Evolutionary conservation across 2,329 filamentous ascomycete genomes (phyloP).

Genomic region (Aspergillus tanneri): DNA sequence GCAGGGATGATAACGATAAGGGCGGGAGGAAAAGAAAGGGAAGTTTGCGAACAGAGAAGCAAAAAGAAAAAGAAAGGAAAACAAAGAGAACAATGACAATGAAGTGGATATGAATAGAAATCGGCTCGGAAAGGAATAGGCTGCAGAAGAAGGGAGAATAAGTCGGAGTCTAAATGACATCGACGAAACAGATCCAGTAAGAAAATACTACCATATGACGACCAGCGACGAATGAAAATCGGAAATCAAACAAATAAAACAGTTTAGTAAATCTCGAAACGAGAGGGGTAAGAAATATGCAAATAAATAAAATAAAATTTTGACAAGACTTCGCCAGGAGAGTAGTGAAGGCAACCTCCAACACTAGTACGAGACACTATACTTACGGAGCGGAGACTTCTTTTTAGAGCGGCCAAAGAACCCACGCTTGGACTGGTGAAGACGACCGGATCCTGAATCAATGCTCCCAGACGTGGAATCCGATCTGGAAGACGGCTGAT

Average conservation of each 20-base stretch:
- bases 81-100: slow-evolving; percentile 1
- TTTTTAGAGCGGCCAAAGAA: slow-evolving; percentile 40
- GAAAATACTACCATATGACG: no score
- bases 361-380: slow-evolving; percentile 23
- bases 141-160: slow-evolving; percentile 5
- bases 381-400: slow-evolving; percentile 33
- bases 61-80: slow-evolving; percentile 10
- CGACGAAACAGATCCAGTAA: no score
- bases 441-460: slow-evolving; percentile 31
- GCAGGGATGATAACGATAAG: slow-evolving; percentile 8
- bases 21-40: slow-evolving; percentile 6
- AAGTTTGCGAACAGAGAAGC: slow-evolving; percentile 5
- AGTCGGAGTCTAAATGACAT: slow-evolving; percentile 4
- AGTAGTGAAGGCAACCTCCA: slow-evolving; percentile 11
- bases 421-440: slow-evolving; percentile 33
- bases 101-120: slow-evolving; percentile 8
- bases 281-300: slow-evolving; percentile 4
- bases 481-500: slow-evolving; percentile 41
- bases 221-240: slow-evolving; percentile 5
- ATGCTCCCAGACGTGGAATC: slow-evolving; percentile 38
- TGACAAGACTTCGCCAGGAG: no score
- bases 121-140: slow-evolving; percentile 5
- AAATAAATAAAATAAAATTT: slow-evolving; percentile 5
- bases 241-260: slow-evolving; percentile 8
- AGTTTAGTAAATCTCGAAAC: no score